phyloP scores from a whole-genome alignment of 768 basidiomycete genomes.

The Pleurotus ostreatus region DNA sequence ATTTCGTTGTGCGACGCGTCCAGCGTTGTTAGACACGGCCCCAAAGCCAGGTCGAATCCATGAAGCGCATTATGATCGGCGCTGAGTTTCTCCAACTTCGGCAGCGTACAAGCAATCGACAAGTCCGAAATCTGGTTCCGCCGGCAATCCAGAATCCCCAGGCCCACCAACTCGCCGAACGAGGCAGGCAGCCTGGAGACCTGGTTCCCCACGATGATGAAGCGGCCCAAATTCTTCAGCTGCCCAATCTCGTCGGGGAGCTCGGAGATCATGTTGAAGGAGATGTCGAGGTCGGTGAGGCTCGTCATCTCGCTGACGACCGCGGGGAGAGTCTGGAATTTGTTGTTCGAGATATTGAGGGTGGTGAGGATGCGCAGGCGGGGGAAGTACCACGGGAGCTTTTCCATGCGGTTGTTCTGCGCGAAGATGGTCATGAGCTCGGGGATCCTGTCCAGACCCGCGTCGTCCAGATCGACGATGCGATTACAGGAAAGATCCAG shows the following conservation, averaged over 20 bases:
- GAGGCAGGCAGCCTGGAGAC: constrained; percentile 68
- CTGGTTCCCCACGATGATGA: constrained; percentile 85
- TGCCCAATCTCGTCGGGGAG: constrained; percentile 79
- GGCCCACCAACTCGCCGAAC: constrained; percentile 48
- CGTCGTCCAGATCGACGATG: constrained; percentile 84
- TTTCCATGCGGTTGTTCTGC: constrained; percentile 90
- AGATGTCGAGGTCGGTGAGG: constrained; percentile 87
- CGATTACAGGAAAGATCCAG: constrained; percentile 92
- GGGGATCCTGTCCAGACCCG: constrained; percentile 72
- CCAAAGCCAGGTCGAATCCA: constrained; percentile 74
- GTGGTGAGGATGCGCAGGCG: constrained; percentile 65
- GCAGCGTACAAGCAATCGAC: constrained; percentile 61
- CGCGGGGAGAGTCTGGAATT: constrained; percentile 70
- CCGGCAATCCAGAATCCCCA: constrained; percentile 78
- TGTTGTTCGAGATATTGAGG: constrained; percentile 96
- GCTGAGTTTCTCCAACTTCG: constrained; percentile 59
- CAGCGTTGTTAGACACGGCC: constrained; percentile 59
- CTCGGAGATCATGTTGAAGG: constrained; percentile 85
- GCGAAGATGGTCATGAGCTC: constrained; percentile 65
- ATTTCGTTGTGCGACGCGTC: constrained; percentile 89
- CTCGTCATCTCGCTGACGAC: constrained; percentile 69
- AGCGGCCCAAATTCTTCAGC: constrained; percentile 60
- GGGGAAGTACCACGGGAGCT: constrained; percentile 82
- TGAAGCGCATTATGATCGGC: constrained; percentile 85
- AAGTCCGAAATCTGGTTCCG: constrained; percentile 82